These are phyloP conservation scores for Umbelopsis isabellina DNA, from an alignment of 192 early-diverging fungal genomes.

Conservation along the genomic window DNA sequence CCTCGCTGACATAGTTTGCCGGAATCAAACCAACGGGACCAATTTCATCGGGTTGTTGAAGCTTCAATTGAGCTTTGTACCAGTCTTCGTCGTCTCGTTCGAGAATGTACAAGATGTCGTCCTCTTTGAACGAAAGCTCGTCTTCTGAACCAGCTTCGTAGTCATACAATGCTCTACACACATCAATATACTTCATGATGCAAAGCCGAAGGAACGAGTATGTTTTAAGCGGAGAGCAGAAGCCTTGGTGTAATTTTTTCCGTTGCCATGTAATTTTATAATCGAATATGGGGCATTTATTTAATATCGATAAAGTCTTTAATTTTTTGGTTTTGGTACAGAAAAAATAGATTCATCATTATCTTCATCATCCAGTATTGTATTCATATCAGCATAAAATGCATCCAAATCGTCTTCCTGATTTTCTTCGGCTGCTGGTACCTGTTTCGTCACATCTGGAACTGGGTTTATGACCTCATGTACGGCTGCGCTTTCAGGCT, in stretches of 20 bases:
- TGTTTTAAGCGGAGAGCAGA: not conserved
- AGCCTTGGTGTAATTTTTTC: conserved; percentile 3
- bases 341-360: conserved; percentile 15
- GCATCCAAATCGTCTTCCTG: conserved; percentile 64
- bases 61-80: conserved; percentile 83
- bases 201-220: conserved; percentile 1
- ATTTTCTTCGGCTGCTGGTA: conserved; percentile 18
- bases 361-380: conserved; percentile 8
- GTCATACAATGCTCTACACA: conserved; percentile 85
- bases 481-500: conserved; percentile 8
- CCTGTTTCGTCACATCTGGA: conserved; percentile 18
- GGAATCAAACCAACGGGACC: conserved; percentile 83
- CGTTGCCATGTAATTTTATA: not conserved
- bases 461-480: conserved; percentile 10
- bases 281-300: not conserved
- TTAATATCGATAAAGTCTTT: not conserved
- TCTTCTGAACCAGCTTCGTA: conserved; percentile 86
- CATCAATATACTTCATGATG: conserved; percentile 50
- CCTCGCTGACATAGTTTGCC: conserved; percentile 81
- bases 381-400: conserved; percentile 58
- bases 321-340: conserved; percentile 3
- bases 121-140: conserved; percentile 84
- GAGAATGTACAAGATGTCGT: conserved; percentile 85
- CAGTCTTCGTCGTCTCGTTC: conserved; percentile 92
- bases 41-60: conserved; percentile 43